These are phyloP conservation scores for Chlorella ohadii DNA, from an alignment of 139 green algal species.

Conservation along the genomic window DNA sequence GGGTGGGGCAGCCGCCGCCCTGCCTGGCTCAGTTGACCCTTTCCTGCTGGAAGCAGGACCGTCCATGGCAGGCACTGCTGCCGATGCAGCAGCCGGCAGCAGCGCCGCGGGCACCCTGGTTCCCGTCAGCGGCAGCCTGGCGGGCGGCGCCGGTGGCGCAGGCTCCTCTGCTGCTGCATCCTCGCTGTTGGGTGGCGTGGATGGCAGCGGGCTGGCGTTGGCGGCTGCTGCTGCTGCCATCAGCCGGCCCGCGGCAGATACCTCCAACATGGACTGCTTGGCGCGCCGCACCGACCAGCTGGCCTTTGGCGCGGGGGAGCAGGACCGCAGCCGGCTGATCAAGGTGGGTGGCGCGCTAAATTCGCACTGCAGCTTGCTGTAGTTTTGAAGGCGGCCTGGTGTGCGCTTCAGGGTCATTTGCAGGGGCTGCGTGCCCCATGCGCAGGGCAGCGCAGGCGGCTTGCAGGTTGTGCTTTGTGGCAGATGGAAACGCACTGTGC, in stretches of 20 bases:
- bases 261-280: constrained; percentile 51
- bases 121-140: not conserved
- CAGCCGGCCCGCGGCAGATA: constrained; percentile 19
- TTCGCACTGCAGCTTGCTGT: too few species aligned
- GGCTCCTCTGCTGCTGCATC: not conserved
- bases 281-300: constrained; percentile 56
- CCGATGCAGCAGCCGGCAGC: not conserved
- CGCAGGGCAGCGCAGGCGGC: too few species aligned
- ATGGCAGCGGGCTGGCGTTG: constrained; percentile 19
- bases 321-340: constrained; percentile 58
- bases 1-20: not conserved
- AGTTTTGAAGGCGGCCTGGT: too few species aligned
- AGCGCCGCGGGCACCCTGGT: not conserved
- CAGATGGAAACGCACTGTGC: too few species aligned
- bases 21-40: too few species aligned
- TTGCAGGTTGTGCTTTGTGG: too few species aligned
- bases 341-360: constrained; percentile 16
- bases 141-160: not conserved
- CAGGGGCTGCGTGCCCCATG: too few species aligned
- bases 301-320: constrained; percentile 56
- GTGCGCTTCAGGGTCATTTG: too few species aligned
- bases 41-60: not conserved
- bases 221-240: constrained; percentile 20
- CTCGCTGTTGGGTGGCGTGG: constrained; percentile 1
- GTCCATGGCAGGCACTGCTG: not conserved